Conservation (phyloP, 2,329 filamentous ascomycete genomes). For the Diaporthe citriasiana region DNA sequence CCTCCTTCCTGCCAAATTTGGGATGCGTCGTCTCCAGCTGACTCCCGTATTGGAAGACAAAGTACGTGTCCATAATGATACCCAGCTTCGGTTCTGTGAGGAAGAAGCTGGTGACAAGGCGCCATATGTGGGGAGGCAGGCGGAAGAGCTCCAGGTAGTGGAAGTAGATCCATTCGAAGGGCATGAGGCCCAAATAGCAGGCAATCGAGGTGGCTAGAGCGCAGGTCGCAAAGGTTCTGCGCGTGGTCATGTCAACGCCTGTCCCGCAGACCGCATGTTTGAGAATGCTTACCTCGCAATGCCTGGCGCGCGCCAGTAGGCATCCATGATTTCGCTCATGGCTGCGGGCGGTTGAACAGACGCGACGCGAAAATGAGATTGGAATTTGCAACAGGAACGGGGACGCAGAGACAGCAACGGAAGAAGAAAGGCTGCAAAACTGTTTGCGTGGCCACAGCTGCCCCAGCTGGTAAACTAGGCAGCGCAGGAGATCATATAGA, state of each 20-base stretch:
- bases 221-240: constrained; percentile 76
- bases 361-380: constrained; percentile 10
- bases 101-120: constrained; percentile 59
- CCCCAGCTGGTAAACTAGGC: background rate
- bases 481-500: background rate
- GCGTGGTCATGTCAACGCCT: constrained; percentile 12
- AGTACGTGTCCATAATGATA: constrained; percentile 82
- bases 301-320: constrained; percentile 58
- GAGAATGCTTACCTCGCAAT: constrained; percentile 56
- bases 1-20: constrained; percentile 81
- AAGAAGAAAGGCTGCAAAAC: constrained; percentile 33
- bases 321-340: constrained; percentile 58
- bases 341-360: background rate
- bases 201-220: constrained; percentile 74
- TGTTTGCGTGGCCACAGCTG: constrained; percentile 32
- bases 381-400: background rate
- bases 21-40: constrained; percentile 79
- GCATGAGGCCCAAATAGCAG: constrained; percentile 70
- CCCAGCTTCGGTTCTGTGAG: constrained; percentile 57
- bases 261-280: background rate
- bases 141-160: constrained; percentile 66
- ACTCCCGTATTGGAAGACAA: constrained; percentile 83
- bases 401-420: background rate
- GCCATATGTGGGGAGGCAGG: constrained; percentile 64
- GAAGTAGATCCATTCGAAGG: constrained; percentile 67